Base-by-base conservation (phyloP, 495 filamentous ascomycete genomes). In the Penicillium salamii region DNA sequence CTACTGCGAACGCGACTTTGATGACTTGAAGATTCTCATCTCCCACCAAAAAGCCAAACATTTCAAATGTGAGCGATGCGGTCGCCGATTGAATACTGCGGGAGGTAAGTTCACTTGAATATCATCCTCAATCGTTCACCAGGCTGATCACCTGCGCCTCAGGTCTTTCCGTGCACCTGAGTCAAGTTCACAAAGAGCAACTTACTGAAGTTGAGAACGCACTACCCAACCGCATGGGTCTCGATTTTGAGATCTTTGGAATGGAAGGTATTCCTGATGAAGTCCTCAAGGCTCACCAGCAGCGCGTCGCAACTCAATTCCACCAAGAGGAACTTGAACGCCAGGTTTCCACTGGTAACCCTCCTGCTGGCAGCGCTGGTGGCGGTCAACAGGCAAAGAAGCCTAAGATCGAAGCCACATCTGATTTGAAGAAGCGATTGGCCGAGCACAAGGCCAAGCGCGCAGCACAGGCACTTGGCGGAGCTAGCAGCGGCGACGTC, bases 1-100 rank as follows among this genome's bases (percentile, higher is more conserved):
- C 70, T 98, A 98, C 72, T 98, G 93, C 73, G 93, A 97, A 73
- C 84, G 92, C 69, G 93, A 97, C 71, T 98, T 98, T 57, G 91
- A 97, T 63, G 93, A 97, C 68, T 68, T 97, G 11, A 95, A 95
- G 72, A 90, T 97, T 50, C 82, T 98, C 40, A 95, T 96, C 52
- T 87, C 86, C 42, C 93, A 98, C 71, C 95, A 97, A 63, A 97
- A 96, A 66, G 91, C 93, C 17, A 97, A 97, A 71, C 93, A 98
- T 67, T 97, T 95, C 80, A 96, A 95, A 65, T 98, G 93, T 69
- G 89, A 95, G 52, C 72, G 85, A 74, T 98, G 93, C 63, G 80
- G 80, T 18, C 83, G 93, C 50, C 78, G 91, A 54, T 68, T 98
- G 29, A 96, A 97, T 61, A 98, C 93, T 2, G 93, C 92, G 42